phyloP scores from a whole-genome alignment of 108 stramenopile genomes.

The Ochromonas danica region DNA sequence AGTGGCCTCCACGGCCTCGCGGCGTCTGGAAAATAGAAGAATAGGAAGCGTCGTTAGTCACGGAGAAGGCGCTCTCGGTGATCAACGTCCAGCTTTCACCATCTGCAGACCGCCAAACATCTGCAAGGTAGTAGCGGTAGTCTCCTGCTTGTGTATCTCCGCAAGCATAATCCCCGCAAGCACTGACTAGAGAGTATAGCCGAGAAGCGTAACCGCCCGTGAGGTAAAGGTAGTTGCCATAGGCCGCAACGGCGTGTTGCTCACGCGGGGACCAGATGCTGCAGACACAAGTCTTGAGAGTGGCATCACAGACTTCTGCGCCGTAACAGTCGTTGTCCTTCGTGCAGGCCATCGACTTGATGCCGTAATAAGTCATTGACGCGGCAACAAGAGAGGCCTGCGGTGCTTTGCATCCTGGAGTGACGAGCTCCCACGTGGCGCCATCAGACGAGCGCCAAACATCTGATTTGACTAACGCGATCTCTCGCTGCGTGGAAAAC shows the following conservation, averaged over 20 bases:
- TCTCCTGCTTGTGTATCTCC: slow-evolving; percentile 61
- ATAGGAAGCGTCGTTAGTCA: neutral
- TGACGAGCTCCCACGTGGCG: slow-evolving; percentile 64
- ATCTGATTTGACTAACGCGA: slow-evolving; percentile 65
- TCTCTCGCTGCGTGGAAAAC: slow-evolving; percentile 48
- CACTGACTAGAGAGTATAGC: slow-evolving; percentile 40
- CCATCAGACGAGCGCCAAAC: slow-evolving; percentile 70
- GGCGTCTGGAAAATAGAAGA: too few relatives aligned
- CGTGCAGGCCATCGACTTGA: slow-evolving; percentile 36
- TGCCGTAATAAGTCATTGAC: too few relatives aligned
- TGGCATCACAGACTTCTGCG: slow-evolving; percentile 54
- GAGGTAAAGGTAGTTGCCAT: slow-evolving; percentile 65
- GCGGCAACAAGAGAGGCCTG: neutral
- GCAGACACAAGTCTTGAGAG: slow-evolving; percentile 62
- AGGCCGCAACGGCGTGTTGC: slow-evolving; percentile 60
- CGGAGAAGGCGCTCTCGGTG: slow-evolving; percentile 35
- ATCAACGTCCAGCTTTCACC: slow-evolving; percentile 62
- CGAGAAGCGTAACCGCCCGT: slow-evolving; percentile 65
- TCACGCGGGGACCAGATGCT: slow-evolving; percentile 70
- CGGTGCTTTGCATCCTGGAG: slow-evolving; percentile 65
- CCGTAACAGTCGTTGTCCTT: slow-evolving; percentile 59
- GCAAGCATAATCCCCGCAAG: slow-evolving; percentile 65
- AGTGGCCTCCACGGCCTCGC: slow-evolving; percentile 36
- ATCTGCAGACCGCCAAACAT: slow-evolving; percentile 68
- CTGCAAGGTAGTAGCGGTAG: slow-evolving; percentile 64